Evolutionary conservation across 2,329 filamentous ascomycete species (phyloP), one percentile per base, ranked within the genome.

Genomic region (Trichoderma sp.): DNA sequence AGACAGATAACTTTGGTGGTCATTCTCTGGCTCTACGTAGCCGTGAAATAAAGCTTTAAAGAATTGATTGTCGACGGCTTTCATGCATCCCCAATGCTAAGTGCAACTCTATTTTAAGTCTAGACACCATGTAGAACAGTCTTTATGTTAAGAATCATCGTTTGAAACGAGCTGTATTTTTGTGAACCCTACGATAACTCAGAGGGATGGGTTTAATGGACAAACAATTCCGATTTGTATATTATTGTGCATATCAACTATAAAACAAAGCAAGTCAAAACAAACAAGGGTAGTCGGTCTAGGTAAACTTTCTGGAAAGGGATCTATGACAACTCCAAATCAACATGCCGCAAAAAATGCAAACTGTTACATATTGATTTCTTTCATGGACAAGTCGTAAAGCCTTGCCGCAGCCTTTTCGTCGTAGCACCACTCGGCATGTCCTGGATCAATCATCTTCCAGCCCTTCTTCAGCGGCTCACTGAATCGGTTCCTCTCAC

Each of bases 401-500:
- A 73, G 30, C 5, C 43, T 72, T 18, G 66, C 62, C 11, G 64
- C 71, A 18, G 62, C 68, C 6, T 64, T 36, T 24, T 66, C 39
- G 28, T 73, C 51, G n/a, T 73, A 72, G 2, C 65, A 47, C 70
- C 71, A 72, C 34, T 72, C 72, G 12, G 61, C 71, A 57, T 73
- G 62, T 11, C 71, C 71, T 21, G 65, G 71, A 18, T 73, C 65
- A 32, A 73, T 73, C 32, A 51, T 11, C 21, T 57, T 68, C 28
- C 36, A 72, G 9, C 65, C 70, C 39, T 67, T 63, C 60, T 67
- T 70, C 9, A 56, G 24, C 8, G 51, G 72, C 61, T 70, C 65
- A 26, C 72, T 73, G 9, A 70, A 57, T 14, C 58, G 65, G 34
- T 67, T 72, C 3, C 72, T 63, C 30, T 80, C 80, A 15, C 86